Conservation (phyloP, 192 early-diverging fungal species). For the Podila epicladia region DNA sequence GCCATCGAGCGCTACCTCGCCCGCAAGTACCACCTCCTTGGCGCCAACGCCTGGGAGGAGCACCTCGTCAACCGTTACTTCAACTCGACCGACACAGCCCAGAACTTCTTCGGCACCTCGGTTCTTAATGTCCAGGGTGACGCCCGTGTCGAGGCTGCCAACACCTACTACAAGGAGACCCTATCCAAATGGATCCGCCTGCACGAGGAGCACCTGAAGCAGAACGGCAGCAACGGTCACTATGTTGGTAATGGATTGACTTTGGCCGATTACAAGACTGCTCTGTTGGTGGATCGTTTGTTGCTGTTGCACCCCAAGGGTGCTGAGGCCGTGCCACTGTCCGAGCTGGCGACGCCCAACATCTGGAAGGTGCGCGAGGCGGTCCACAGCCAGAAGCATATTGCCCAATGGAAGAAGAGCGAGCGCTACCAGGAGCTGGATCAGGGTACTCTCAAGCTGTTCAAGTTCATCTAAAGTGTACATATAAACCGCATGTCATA, state of each 20-base stretch:
- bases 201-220: slow-evolving; percentile 54
- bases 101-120: slow-evolving; percentile 8
- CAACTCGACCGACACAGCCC: slow-evolving; percentile 30
- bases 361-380: slow-evolving; percentile 39
- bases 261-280: slow-evolving; percentile 53
- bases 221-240: slow-evolving; percentile 66
- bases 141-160: slow-evolving; percentile 31
- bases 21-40: slow-evolving; percentile 28
- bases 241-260: slow-evolving; percentile 58
- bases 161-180: slow-evolving; percentile 14
- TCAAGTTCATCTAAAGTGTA: slow-evolving; percentile 14
- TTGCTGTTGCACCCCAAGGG: slow-evolving; percentile 21
- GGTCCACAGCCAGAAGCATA: slow-evolving; percentile 16
- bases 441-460: background rate
- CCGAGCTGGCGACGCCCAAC: slow-evolving; percentile 25
- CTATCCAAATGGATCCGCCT: slow-evolving; percentile 15
- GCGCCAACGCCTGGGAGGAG: slow-evolving; percentile 35
- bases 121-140: slow-evolving; percentile 6
- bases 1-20: slow-evolving; percentile 50
- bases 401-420: slow-evolving; percentile 8
- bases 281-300: slow-evolving; percentile 15
- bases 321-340: slow-evolving; percentile 12
- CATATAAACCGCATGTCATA: background rate
- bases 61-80: slow-evolving; percentile 44
- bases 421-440: slow-evolving; percentile 22